These are phyloP conservation scores for Sphaerulina vaccinii DNA, from an alignment of 2,329 filamentous ascomycete species.

Conservation along the genomic window DNA sequence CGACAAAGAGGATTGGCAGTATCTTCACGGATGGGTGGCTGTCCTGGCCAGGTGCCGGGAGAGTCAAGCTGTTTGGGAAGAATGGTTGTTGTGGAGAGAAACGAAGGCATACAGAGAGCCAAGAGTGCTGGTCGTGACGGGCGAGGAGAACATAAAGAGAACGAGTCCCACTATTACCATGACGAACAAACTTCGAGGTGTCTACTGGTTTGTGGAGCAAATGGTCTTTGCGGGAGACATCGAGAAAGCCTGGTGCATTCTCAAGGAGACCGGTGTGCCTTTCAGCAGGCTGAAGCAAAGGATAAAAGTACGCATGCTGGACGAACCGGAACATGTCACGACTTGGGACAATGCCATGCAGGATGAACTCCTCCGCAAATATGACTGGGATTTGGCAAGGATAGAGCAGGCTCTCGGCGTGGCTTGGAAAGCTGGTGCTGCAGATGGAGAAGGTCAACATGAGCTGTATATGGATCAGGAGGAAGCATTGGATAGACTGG, in stretches of 20 bases:
- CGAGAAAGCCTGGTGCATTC: conserved; percentile 33
- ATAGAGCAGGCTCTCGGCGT: conserved; percentile 37
- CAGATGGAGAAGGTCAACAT: conserved; percentile 29
- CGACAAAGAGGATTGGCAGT: conserved; percentile 34
- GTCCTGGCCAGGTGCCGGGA: conserved; percentile 36
- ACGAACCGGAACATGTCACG: conserved; percentile 29
- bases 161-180: background rate
- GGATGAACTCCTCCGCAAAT: conserved; percentile 32
- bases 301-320: conserved; percentile 29
- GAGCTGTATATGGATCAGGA: conserved; percentile 30
- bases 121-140: conserved; percentile 16
- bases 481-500: conserved; percentile 32
- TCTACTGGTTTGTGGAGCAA: conserved; percentile 39
- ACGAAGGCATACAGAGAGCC: conserved; percentile 24
- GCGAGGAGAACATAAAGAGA: background rate
- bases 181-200: conserved; percentile 33
- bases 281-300: conserved; percentile 27
- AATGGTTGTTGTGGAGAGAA: conserved; percentile 37
- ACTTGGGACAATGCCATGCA: conserved; percentile 30
- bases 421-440: conserved; percentile 25
- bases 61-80: conserved; percentile 33
- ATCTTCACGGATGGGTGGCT: conserved; percentile 38
- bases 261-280: conserved; percentile 27
- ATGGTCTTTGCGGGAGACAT: conserved; percentile 33
- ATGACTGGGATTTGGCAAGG: conserved; percentile 31